Conservation (phyloP, 352 stramenopile species). For the Pythium sukuiense region DNA sequence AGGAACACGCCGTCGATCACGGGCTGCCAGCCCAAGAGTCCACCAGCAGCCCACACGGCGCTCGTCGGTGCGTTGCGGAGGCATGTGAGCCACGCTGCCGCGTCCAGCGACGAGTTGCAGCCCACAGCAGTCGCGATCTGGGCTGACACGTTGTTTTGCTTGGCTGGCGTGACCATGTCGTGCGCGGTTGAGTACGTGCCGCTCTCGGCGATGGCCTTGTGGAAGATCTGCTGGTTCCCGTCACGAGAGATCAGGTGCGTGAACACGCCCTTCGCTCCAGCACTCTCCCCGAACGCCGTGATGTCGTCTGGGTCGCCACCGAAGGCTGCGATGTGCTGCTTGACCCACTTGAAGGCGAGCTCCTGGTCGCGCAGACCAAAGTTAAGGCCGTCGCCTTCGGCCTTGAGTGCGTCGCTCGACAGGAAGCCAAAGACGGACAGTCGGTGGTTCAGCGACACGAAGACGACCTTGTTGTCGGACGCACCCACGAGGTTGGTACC, state of each 20-base stretch:
- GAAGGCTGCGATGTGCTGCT: constrained; percentile 41
- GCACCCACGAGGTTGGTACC: too few relatives aligned
- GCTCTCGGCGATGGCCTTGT: constrained; percentile 19
- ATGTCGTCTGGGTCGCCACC: constrained; percentile 39
- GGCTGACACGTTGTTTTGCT: neutral
- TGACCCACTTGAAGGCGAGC: constrained; percentile 37
- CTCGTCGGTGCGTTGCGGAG: constrained; percentile 4
- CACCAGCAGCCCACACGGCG: constrained; percentile 6
- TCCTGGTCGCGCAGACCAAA: constrained; percentile 32
- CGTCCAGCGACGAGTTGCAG: neutral
- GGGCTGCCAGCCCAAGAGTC: constrained; percentile 13
- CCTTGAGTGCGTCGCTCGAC: neutral
- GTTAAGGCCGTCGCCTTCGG: constrained; percentile 20
- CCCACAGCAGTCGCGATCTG: neutral
- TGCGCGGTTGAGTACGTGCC: constrained; percentile 3
- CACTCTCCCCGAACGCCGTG: constrained; percentile 33
- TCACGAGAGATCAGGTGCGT: constrained; percentile 19
- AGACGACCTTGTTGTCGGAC: too few relatives aligned
- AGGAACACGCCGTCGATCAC: constrained; percentile 16
- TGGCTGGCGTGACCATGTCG: neutral
- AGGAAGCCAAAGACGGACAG: constrained; percentile 9
- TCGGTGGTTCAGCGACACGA: too few relatives aligned
- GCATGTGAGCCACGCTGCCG: neutral
- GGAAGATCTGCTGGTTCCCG: constrained; percentile 20
- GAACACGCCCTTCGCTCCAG: neutral